A percentile compares a stretch with the other conserved stretches of the same genome.
These are phyloP conservation scores for Vanilla planifolia DNA, from an alignment of 106 monocot species.

Conservation along the genomic window DNA sequence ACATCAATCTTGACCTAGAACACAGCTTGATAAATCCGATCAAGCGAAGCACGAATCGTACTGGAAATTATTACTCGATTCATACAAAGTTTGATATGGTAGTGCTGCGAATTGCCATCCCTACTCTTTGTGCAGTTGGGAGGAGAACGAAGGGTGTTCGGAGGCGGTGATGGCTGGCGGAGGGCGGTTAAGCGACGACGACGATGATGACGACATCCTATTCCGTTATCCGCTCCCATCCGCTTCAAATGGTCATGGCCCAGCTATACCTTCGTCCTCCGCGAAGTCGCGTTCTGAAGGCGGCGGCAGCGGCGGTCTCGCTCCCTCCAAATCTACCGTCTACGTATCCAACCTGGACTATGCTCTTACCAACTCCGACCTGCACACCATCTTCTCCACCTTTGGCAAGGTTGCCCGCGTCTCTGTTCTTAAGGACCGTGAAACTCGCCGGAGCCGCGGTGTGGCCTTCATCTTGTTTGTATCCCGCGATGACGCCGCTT, in stretches of 20 bases:
- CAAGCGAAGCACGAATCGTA: too few relatives aligned
- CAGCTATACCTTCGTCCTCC: not conserved
- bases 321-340: constrained; percentile 91
- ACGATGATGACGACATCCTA: constrained; percentile 70
- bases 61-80: too few relatives aligned
- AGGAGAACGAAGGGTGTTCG: too few relatives aligned
- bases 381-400: constrained; percentile 96
- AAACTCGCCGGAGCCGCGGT: constrained; percentile 57
- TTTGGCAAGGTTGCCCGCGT: constrained; percentile 95
- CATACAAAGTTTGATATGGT: too few relatives aligned
- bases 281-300: not conserved
- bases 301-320: constrained; percentile 77
- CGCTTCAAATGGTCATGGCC: constrained; percentile 13
- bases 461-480: constrained; percentile 98
- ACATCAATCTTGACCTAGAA: too few relatives aligned
- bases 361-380: constrained; percentile 89
- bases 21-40: too few relatives aligned
- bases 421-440: constrained; percentile 83
- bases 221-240: constrained; percentile 60
- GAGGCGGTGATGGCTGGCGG: constrained; percentile 29
- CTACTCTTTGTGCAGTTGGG: too few relatives aligned
- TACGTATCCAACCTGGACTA: constrained; percentile 89
- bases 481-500: constrained; percentile 66
- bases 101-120: too few relatives aligned
- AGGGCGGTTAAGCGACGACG: constrained; percentile 24